phyloP scores from a whole-genome alignment of 2,329 filamentous ascomycete genomes.

The Pseudogymnoascus sp. region DNA sequence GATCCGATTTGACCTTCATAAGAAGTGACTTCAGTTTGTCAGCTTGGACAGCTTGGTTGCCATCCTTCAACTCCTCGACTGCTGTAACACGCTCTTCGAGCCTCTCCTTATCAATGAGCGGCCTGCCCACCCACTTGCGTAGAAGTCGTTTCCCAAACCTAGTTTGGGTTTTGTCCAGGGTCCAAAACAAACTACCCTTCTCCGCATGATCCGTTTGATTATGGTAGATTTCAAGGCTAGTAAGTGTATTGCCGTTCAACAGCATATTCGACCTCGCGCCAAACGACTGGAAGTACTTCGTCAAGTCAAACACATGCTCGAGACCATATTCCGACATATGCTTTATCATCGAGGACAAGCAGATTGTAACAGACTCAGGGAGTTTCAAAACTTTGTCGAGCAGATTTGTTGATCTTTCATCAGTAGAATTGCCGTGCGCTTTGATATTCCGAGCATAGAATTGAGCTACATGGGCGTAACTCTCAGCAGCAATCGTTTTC shows the following conservation, averaged over 20 bases:
- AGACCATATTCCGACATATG: constrained; percentile 88
- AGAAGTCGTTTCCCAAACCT: constrained; percentile 81
- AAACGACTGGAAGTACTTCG: constrained; percentile 95
- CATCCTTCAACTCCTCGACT: constrained; percentile 74
- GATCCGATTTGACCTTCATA: constrained; percentile 63
- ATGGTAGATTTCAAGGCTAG: constrained; percentile 89
- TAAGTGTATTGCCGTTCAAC: constrained; percentile 87
- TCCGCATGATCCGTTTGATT: constrained; percentile 82
- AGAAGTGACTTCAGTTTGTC: constrained; percentile 70
- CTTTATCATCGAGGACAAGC: constrained; percentile 91
- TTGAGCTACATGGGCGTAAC: constrained; percentile 79
- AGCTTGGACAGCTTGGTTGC: constrained; percentile 56
- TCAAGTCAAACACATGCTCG: constrained; percentile 91
- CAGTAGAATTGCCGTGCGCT: constrained; percentile 41
- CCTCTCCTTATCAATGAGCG: constrained; percentile 65
- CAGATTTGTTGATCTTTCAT: constrained; percentile 53
- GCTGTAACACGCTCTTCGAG: constrained; percentile 75
- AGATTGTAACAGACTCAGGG: constrained; percentile 79
- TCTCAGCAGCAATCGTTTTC: constrained; percentile 75
- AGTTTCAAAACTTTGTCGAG: constrained; percentile 81
- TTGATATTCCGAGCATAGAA: constrained; percentile 89
- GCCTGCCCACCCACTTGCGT: constrained; percentile 90
- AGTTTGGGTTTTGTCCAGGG: constrained; percentile 84
- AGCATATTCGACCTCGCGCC: constrained; percentile 93
- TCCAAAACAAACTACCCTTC: constrained; percentile 91